Evolutionary conservation across 345 rosid species (phyloP), one percentile per base, ranked within the genome.

Genomic region (Odontarrhena argentea): DNA sequence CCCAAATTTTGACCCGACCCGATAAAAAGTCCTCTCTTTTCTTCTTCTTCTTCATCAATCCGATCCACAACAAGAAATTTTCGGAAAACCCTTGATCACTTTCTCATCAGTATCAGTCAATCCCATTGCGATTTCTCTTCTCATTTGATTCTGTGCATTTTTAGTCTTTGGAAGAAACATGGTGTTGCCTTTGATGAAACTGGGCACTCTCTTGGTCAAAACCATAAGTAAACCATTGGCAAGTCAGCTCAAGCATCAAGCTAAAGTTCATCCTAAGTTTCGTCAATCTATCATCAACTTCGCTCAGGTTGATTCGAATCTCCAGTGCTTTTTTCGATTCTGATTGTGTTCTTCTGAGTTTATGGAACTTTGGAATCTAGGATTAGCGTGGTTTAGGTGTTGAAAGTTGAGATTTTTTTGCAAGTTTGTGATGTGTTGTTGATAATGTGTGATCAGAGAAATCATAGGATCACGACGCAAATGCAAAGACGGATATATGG

Each of bases 151-250:
- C 24, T 53, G 4, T 61, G 56, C 34, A 30, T 69, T 3, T 22
- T 50, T 24, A 4, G 34, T 5, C 40, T 18, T 51, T 0, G 26
- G 57, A 60, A 14, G 40, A 30, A 50, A 11, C 48, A 91, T 91
- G 95, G 87, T 83, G 54, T 74, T 91, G 45, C 96, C 97, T 9
- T 41, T 86, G 24, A 15, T 88, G 70, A 91, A 91, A 71, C 82
- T 91, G 3, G 97, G 96, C 28, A 86, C 96, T 6, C 82, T 91
- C 22, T 75, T 53, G 15, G 74, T 91, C 34, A 91, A 80, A 76
- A 86, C 96, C 14, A 60, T 87, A 14, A 88, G 93, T 78, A 91
- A 88, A 28, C 97, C 97, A 0, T 32, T 88, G 18, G 97, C 97
- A 0, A 67, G 54, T 53, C 84, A 77, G 80, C 87, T 91, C 69